Base-by-base conservation (phyloP, 2,329 filamentous ascomycete species). In the Fusarium pilosicola region DNA sequence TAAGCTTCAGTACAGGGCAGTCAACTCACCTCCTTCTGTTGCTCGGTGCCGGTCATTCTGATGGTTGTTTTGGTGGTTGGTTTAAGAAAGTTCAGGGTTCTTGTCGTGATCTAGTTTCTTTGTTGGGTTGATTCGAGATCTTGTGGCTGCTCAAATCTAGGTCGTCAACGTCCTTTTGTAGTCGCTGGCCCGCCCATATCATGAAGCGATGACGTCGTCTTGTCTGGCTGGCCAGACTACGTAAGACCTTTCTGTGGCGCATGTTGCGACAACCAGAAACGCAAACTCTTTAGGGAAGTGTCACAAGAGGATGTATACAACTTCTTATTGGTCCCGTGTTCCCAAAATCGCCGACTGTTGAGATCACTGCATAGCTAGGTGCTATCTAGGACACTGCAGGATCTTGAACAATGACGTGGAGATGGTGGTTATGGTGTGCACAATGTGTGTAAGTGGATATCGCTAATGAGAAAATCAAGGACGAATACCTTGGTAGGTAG, bases 1-100 rank as follows among this genome's bases (percentile, higher is more conserved):
- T 20, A 54, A 36, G 46, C n/a, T 32, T 26, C 17, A 34, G 32
- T 34, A 15, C 49, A 36, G 32, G 18, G 13, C 24, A 38, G 52
- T 22, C 30, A 20, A 60, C 77, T 54, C 70, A 78, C 80, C 71
- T 80, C 79, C 26, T 81, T 79, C 74, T 81, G 74, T 65, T 80
- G 77, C 61, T 80, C 72, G 54, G 78, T 80, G 71, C 71, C 72
- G 60, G 75, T 74, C 80, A 81, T 81, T 46, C 59, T 76, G 61
- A 49, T 76, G 45, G 41, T 52, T 70, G 41, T 52, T 71, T 65
- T 36, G 54, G 51, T 45, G 48, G 34, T 65, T 39, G 46, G 63
- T 26, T 51, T 66, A 20, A 32, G 10, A 70, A 56, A 56, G 46
- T 39, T 28, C 32, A 58, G 52, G 6, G 8, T 32, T 20, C 34